Percentiles rank a stretch among this genome's conserved stretches.
These are phyloP conservation scores for Serendipita sp. DNA, from an alignment of 1,284 basidiomycete genomes.

Conservation along the genomic window DNA sequence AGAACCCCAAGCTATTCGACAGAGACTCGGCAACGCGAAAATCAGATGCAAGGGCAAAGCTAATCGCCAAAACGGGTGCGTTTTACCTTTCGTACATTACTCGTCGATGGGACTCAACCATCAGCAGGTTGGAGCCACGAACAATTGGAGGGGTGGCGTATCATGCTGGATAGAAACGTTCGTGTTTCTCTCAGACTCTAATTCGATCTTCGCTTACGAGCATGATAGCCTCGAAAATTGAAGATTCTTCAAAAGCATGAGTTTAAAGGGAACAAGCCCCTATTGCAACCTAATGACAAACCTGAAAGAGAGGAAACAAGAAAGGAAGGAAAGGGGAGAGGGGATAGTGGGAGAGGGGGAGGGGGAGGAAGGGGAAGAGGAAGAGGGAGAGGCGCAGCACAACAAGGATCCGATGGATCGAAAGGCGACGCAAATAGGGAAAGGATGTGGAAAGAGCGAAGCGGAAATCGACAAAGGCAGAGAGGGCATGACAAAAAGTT, in stretches of 20 bases:
- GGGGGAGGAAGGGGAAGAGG: slow-evolving; percentile 15
- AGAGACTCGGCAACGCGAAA: slow-evolving; percentile 59
- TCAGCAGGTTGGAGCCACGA: slow-evolving; percentile 53
- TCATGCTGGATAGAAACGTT: slow-evolving; percentile 77
- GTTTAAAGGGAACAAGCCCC: slow-evolving; percentile 46
- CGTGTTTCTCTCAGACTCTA: slow-evolving; percentile 19
- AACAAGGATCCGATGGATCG: slow-evolving; percentile 21
- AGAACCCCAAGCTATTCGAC: slow-evolving; percentile 58
- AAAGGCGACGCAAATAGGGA: slow-evolving; percentile 12
- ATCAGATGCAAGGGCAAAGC: slow-evolving; percentile 45
- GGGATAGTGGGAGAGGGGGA: slow-evolving; percentile 24
- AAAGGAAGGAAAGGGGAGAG: slow-evolving; percentile 17
- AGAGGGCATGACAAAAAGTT: slow-evolving; percentile 67
- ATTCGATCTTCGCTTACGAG: background rate
- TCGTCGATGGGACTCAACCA: background rate
- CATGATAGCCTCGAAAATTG: slow-evolving; percentile 52
- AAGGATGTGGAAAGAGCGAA: slow-evolving; percentile 53
- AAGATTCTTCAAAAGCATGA: slow-evolving; percentile 57
- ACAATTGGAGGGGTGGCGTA: slow-evolving; percentile 78
- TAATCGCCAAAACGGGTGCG: slow-evolving; percentile 51
- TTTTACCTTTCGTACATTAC: slow-evolving; percentile 6
- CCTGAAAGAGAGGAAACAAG: slow-evolving; percentile 8
- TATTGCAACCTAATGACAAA: background rate
- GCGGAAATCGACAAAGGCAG: slow-evolving; percentile 57
- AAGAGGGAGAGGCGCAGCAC: slow-evolving; percentile 21